Base-by-base conservation (phyloP, 2,329 filamentous ascomycete genomes). In the Claviceps paspali region DNA sequence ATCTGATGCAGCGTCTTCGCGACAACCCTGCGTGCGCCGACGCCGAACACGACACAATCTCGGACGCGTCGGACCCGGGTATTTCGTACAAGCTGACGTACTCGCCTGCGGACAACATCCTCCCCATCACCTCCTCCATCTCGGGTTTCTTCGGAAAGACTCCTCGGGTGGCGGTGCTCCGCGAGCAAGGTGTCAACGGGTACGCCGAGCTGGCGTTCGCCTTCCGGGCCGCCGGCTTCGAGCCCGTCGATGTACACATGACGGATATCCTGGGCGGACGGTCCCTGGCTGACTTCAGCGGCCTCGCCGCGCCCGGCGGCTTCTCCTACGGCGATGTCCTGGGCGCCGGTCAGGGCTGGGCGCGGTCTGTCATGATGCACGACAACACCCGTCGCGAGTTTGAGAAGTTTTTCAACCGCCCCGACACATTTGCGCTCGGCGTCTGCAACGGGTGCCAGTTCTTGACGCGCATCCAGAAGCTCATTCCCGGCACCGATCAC, bases 371-470 rank as follows among this genome's bases (percentile, higher is more conserved):
- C 28, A 71, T 96, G 14, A 73, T 92, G 56, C 85, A 96, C 60
- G 72, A 79, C 40, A 79, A 79, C 29, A 70, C 72, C 2, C 76
- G 86, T 29, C 67, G 70, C 40, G 82, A 88, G 48, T 95, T 96
- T 62, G 66, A 80, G 50, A 60, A 65, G 34, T 96, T 95, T 70
- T 96, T 96, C 63, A 70, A 77, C 46, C 76, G 91, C 22, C 73
- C 78, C 4, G 85, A 95, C 54, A 96, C 91, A 0, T 96, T 98
- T 59, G 70, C 85, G 0, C 70, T 98, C 1, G 91, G 91, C 49
- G 85, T 96, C 24, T 96, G 91, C 70, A 98, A 98, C 56, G 91
- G 91, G 35, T 96, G 91, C 55, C 91, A 98, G 60, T 93, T 96
- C 75, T 66, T 96, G 29, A 82, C 81, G 5, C 76, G 85, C 35